Evolutionary conservation across 2,329 filamentous ascomycete species (phyloP).

Genomic region (Colletotrichum sp.): DNA sequence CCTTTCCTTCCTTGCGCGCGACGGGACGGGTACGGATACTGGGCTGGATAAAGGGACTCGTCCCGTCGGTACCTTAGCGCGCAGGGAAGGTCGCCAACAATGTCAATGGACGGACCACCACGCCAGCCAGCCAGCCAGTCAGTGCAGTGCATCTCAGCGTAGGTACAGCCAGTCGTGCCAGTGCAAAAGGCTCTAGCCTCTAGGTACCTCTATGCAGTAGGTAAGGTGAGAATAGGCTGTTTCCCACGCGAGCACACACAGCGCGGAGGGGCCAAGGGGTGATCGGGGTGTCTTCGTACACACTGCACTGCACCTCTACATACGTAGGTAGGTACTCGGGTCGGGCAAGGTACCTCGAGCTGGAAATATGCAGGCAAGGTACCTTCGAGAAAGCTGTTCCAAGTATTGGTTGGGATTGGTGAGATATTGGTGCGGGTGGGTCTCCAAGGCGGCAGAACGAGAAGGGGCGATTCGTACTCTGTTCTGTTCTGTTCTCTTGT

Average conservation of each 20-base stretch:
- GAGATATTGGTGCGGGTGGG: slow-evolving; percentile 17
- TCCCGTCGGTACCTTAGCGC: neutral
- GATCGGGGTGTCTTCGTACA: neutral
- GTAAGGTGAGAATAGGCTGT: slow-evolving; percentile 11
- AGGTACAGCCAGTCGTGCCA: neutral
- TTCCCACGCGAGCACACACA: slow-evolving; percentile 17
- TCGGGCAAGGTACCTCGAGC: neutral
- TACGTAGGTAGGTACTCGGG: neutral
- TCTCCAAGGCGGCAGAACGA: slow-evolving; percentile 7
- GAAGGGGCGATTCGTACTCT: neutral
- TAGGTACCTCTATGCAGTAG: neutral
- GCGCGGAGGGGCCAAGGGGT: slow-evolving; percentile 15
- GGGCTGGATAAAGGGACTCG: slow-evolving; percentile 6
- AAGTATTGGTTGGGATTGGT: slow-evolving; percentile 14
- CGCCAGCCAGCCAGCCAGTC: neutral
- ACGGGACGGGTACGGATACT: neutral
- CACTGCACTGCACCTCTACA: neutral
- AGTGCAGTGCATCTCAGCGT: neutral
- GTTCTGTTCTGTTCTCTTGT: neutral
- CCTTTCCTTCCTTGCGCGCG: neutral
- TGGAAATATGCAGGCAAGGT: neutral
- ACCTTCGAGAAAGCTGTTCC: neutral
- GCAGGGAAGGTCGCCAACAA: neutral
- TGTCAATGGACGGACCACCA: neutral
- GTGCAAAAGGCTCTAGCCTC: neutral